Base-by-base conservation (phyloP, 805 yeast genomes). In the Metschnikowia proteae region DNA sequence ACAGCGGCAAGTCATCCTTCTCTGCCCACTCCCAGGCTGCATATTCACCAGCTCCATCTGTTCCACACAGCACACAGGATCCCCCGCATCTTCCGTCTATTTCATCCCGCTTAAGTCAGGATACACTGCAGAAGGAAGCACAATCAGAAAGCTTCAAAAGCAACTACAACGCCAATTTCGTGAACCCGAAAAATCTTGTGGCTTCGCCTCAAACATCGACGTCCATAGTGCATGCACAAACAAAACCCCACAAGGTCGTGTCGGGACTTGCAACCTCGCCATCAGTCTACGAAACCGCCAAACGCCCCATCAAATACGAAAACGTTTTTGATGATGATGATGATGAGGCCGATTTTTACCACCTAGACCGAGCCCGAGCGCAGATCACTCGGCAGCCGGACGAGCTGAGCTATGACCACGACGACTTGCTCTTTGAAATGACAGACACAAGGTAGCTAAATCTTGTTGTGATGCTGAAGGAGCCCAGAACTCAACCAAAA, bases 301-400 rank as follows among this genome's bases (percentile, higher is more conserved):
- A 62, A 43, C 45, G 53, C 39, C 55, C 58, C 3, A 62, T 66
- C 22, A 60, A 61, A 30, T 73, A 73, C 56, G 74, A 65, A 33
- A 64, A 67, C 53, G 76, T 72, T 23, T 73, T 72, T 58, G 77
- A 71, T 22, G 76, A 71, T 46, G 75, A 70, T 36, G 80, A 76
- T 34, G 84, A 80, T 27, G 54, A 53, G 8, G 25, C 41, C 9
- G 53, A 56, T 25, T 56, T 50, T 31, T 52, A 42, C 22, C 31
- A 45, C 25, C 28, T 46, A 26, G 41, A 30, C 38, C 51, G 39
- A 5, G 36, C 29, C 17, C 23, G 33, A n/a, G 34, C 34, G 34
- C 47, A 29, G 26, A 26, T 11, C 23, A 40, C 44, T 35, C 36
- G 26, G 8, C 49, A 30, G 33, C 27, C 36, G 3, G 48, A 42